Percentiles rank a stretch among this genome's conserved stretches.
These are phyloP conservation scores for Nymphaea thermarum DNA, from an alignment of 164 flowering plant species.

Conservation along the genomic window DNA sequence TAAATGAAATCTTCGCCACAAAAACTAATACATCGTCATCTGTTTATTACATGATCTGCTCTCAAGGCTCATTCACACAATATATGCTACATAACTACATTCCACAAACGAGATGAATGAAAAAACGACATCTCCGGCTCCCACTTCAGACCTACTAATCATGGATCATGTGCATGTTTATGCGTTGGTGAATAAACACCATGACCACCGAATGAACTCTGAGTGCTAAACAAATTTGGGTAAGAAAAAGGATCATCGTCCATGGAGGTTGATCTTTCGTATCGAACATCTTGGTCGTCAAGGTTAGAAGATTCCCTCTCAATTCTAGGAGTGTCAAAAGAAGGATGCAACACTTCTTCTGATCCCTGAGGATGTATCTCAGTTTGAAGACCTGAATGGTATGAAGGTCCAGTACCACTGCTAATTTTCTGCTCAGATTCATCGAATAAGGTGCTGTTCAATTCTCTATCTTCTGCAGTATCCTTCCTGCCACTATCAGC, in stretches of 20 bases:
- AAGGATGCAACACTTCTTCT: neutral
- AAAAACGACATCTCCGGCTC: too few species aligned
- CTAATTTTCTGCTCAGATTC: neutral
- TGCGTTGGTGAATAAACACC: neutral
- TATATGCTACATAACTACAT: too few species aligned
- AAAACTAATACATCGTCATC: too few species aligned
- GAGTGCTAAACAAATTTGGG: conserved; percentile 60
- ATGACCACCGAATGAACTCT: neutral
- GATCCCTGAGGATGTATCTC: neutral
- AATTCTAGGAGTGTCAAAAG: neutral
- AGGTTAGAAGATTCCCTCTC: neutral
- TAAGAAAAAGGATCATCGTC: conserved; percentile 78
- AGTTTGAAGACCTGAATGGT: neutral
- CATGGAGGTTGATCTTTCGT: conserved; percentile 25
- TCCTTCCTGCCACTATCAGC: neutral
- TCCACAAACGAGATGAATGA: too few species aligned
- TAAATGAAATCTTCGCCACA: too few species aligned
- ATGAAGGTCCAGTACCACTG: too few species aligned
- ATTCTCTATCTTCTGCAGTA: neutral
- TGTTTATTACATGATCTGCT: too few species aligned
- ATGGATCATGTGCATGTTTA: too few species aligned
- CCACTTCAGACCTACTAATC: too few species aligned
- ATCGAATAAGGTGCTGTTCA: neutral
- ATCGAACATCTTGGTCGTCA: neutral
- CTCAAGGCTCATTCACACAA: too few species aligned